Base-by-base conservation (phyloP, 2,329 filamentous ascomycete species). In the Epichloe amarillans region DNA sequence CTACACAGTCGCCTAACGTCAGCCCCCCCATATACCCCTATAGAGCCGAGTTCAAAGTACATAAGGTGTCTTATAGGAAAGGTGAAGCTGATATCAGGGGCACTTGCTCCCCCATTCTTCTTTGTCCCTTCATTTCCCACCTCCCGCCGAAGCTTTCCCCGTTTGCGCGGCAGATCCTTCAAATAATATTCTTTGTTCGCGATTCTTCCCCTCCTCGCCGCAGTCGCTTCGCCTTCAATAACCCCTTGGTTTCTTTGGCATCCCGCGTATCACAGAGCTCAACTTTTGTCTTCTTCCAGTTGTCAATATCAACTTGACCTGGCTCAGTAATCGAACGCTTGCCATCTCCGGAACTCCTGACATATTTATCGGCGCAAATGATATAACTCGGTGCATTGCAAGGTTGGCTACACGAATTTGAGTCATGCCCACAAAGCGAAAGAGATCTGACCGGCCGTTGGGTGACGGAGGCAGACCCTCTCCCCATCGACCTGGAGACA, bases 401-500 rank as follows among this genome's bases (percentile, higher is more conserved):
- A 51, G 46, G 36, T 48, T 17, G 53, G 53, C 53, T 51, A 50
- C 50, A 35, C 21, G 53, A 50, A 54, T 57, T 55, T 55, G 59
- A 62, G 61, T 58, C 54, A 80, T 81, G 77, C 72, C 75, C 68
- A 72, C 74, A 30, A 81, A 81, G 67, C 73, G 78, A 60, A 82
- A 81, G 72, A 74, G 76, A 64, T 69, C 70, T 61, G 75, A 79
- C 46, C 69, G 76, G 56, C 65, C 65, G 48, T 67, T 69, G 53
- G 65, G 66, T 54, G 76, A 80, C 52, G 70, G 68, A 51, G 67
- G 66, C 55, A 72, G 81, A 53, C 79, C 80, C 19, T 76, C 80
- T 47, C 81, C 82, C 48, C 79, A 84, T 65, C 77, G 79, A 36
- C 80, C 81, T 45, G 73, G 70, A 49, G 76, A 82, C 57, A 74